phyloP scores from a whole-genome alignment of 2,329 filamentous ascomycete genomes.

The Ceratocystis alfenasii region DNA sequence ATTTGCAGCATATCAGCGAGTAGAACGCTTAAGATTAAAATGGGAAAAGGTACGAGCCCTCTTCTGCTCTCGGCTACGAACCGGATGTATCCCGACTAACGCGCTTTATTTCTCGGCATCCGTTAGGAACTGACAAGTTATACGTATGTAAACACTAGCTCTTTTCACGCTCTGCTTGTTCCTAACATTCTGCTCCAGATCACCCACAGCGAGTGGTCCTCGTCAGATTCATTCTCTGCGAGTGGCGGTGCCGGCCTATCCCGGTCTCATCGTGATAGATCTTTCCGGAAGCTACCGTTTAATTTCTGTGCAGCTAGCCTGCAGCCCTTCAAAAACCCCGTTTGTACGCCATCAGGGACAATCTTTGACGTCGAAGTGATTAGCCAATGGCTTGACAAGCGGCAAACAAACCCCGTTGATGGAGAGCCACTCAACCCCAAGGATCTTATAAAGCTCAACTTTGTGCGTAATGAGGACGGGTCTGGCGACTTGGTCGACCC shows the following conservation, averaged over 20 bases:
- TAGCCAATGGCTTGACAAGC: slow-evolving; percentile 83
- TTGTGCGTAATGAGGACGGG: slow-evolving; percentile 69
- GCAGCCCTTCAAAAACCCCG: slow-evolving; percentile 87
- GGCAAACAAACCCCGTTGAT: slow-evolving; percentile 81
- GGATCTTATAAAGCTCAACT: slow-evolving; percentile 82
- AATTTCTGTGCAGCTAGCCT: slow-evolving; percentile 96
- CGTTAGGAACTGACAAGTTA: slow-evolving; percentile 35
- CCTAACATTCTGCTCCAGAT: slow-evolving; percentile 38
- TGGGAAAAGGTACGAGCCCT: slow-evolving; percentile 23
- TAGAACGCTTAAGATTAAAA: slow-evolving; percentile 6
- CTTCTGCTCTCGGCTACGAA: no score
- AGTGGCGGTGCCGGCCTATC: slow-evolving; percentile 58
- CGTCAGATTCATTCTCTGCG: slow-evolving; percentile 75
- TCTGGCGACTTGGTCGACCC: slow-evolving; percentile 67
- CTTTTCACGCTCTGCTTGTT: neutral
- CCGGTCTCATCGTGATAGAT: slow-evolving; percentile 42
- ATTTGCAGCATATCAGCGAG: neutral
- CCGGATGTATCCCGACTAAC: neutral
- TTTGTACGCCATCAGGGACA: slow-evolving; percentile 76
- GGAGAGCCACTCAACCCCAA: slow-evolving; percentile 65
- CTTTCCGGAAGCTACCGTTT: slow-evolving; percentile 84
- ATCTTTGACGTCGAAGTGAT: slow-evolving; percentile 96
- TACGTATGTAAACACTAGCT: slow-evolving; percentile 29
- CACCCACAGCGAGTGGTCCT: slow-evolving; percentile 96
- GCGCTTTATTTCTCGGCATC: neutral